Conservation (phyloP, 1,284 basidiomycete genomes). For the Moniliella sp. region DNA sequence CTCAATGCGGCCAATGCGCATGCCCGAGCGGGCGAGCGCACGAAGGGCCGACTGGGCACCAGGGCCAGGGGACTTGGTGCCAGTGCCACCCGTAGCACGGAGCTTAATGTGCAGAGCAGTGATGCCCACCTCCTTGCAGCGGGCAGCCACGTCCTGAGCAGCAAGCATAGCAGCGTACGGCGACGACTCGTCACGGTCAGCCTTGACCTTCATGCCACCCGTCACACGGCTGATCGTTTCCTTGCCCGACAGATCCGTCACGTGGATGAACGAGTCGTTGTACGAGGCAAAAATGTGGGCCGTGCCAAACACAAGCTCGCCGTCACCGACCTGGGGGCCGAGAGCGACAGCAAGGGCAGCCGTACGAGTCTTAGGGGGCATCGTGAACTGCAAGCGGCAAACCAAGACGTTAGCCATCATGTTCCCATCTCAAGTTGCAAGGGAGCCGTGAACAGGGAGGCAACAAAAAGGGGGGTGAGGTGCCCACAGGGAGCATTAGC, state of each 20-base stretch:
- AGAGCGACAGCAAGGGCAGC: too few species aligned
- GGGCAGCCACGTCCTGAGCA: conserved; percentile 80
- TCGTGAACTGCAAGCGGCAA: too few species aligned
- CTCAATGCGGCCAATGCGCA: conserved; percentile 90
- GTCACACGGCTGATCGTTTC: conserved; percentile 97
- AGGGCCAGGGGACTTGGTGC: conserved; percentile 94
- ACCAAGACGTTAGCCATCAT: too few species aligned
- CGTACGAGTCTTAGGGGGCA: too few species aligned
- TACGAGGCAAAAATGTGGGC: conserved; percentile 46
- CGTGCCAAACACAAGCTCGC: too few species aligned
- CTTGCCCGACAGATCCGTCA: conserved; percentile 94
- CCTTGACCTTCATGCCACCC: conserved; percentile 99
- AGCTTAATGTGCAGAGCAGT: conserved; percentile 94
- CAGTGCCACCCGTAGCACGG: conserved; percentile 90
- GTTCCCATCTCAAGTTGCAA: too few species aligned
- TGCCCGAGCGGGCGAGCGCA: conserved; percentile 90
- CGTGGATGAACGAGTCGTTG: conserved; percentile 98
- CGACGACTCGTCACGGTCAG: conserved; percentile 96
- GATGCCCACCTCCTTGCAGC: conserved; percentile 96
- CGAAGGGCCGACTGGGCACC: conserved; percentile 95
- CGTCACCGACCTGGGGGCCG: too few species aligned
- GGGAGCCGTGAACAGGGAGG: too few species aligned
- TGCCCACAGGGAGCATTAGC: too few species aligned
- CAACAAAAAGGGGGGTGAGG: too few species aligned
- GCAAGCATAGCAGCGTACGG: conserved; percentile 99